These are phyloP conservation scores for Pythium diclinum DNA, from an alignment of 352 stramenopile genomes.

Conservation along the genomic window DNA sequence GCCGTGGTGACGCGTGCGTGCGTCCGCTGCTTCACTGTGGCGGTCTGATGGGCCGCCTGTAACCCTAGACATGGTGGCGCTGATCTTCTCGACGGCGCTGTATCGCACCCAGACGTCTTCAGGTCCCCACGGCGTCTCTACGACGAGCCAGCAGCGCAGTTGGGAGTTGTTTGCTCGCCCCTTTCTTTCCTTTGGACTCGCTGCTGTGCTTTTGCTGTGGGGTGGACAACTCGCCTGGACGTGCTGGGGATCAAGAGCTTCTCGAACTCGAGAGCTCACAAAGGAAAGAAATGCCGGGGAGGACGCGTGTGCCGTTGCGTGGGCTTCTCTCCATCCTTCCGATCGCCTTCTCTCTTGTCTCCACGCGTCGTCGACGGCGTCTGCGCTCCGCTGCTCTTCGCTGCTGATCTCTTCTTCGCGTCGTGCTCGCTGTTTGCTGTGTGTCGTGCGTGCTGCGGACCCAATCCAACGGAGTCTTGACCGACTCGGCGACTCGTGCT, in stretches of 20 bases:
- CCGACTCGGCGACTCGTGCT: not conserved
- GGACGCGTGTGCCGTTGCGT: constrained; percentile 30
- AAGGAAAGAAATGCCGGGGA: constrained; percentile 77
- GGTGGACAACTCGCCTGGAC: constrained; percentile 7
- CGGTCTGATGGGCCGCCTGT: constrained; percentile 53
- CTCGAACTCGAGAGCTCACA: constrained; percentile 20
- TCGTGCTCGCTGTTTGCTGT: not conserved
- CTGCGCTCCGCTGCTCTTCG: not conserved
- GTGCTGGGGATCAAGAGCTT: constrained; percentile 5
- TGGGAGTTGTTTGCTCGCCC: constrained; percentile 63
- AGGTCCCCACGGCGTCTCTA: constrained; percentile 23
- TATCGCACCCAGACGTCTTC: constrained; percentile 20
- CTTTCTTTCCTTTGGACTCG: constrained; percentile 61
- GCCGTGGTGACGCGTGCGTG: not conserved
- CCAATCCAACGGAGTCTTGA: not conserved
- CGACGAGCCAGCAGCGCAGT: constrained; percentile 1
- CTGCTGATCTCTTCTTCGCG: not conserved
- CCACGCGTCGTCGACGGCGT: constrained; percentile 1
- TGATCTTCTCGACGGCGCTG: constrained; percentile 14
- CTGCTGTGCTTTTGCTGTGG: constrained; percentile 9
- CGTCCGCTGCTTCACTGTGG: constrained; percentile 24
- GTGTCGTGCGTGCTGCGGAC: not conserved
- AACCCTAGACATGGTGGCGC: constrained; percentile 58
- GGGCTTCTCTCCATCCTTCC: not conserved
- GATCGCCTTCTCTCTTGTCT: constrained; percentile 21